phyloP scores from a whole-genome alignment of 805 yeast genomes.

The Pichia ethanolica region DNA sequence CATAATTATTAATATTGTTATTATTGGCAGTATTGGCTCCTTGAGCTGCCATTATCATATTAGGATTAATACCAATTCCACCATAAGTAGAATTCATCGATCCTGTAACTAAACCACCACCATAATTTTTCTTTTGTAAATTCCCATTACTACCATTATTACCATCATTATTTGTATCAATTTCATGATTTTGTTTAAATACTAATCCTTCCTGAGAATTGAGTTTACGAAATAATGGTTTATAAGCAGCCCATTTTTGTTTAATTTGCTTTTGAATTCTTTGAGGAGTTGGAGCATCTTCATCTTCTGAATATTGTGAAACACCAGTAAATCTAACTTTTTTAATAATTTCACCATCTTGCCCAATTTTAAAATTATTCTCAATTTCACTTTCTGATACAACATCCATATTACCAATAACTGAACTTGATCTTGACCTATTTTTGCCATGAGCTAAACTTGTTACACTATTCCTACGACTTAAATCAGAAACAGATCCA shows the following conservation, averaged over 20 bases:
- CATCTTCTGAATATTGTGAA: constrained; percentile 42
- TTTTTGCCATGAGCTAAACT: background rate
- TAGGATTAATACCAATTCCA: constrained; percentile 2
- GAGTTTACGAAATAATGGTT: constrained; percentile 25
- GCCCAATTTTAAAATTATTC: constrained; percentile 3
- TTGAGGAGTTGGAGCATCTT: constrained; percentile 45
- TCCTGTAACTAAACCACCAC: constrained; percentile 2
- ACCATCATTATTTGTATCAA: constrained; percentile 9
- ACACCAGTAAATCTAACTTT: constrained; percentile 49
- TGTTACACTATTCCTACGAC: constrained; percentile 10
- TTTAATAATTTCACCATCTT: constrained; percentile 25
- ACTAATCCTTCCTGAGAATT: constrained; percentile 32
- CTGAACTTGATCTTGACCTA: constrained; percentile 3
- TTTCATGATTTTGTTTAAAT: constrained; percentile 20
- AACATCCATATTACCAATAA: constrained; percentile 20
- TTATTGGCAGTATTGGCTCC: constrained; percentile 10
- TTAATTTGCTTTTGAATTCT: constrained; percentile 29
- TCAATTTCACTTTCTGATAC: constrained; percentile 10
- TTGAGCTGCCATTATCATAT: background rate
- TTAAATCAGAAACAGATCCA: constrained; percentile 8
- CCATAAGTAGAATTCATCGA: constrained; percentile 1
- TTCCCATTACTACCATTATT: constrained; percentile 5
- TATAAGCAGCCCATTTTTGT: constrained; percentile 28
- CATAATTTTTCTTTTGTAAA: constrained; percentile 1
- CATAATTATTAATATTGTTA: too few relatives aligned